Percentiles rank a stretch among this genome's conserved stretches.
Evolutionary conservation across 2,329 filamentous ascomycete genomes (phyloP).

Genomic region (Bipolaris cookei): DNA sequence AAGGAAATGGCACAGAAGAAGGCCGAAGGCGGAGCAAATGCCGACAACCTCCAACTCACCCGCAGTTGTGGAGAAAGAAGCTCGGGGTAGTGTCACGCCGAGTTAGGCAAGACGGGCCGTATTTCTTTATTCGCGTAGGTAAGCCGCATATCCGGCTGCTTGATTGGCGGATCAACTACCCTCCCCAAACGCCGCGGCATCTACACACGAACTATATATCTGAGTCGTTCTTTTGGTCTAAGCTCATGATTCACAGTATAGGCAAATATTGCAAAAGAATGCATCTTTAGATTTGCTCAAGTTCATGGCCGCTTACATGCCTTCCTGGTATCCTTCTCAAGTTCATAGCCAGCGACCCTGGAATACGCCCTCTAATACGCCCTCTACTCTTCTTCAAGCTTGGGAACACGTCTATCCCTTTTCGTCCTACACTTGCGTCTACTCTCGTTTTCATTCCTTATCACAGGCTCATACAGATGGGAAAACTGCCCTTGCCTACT

Average conservation of each 20-base stretch:
- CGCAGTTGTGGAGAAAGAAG: slow-evolving; percentile 23
- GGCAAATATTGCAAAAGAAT: neutral
- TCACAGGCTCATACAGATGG: neutral
- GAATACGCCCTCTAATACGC: neutral
- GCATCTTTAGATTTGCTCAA: neutral
- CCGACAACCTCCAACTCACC: slow-evolving; percentile 26
- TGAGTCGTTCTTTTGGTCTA: neutral
- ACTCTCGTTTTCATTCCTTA: neutral
- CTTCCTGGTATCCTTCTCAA: slow-evolving; percentile 1
- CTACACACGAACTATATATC: neutral
- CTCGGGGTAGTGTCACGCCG: slow-evolving; percentile 34
- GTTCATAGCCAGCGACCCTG: neutral
- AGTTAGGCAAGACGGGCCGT: slow-evolving; percentile 34
- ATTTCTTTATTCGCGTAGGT: slow-evolving; percentile 24
- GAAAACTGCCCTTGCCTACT: neutral
- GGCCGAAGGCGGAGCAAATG: slow-evolving; percentile 24
- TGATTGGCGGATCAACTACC: slow-evolving; percentile 4
- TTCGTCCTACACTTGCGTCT: slow-evolving; percentile 5
- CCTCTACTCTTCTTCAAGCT: neutral
- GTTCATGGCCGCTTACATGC: neutral
- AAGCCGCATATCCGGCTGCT: slow-evolving; percentile 4
- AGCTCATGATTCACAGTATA: neutral
- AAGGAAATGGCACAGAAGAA: slow-evolving; percentile 6
- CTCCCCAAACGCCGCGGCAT: slow-evolving; percentile 22
- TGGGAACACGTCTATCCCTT: neutral